These are phyloP conservation scores for Yamadazyma atmosphaerica DNA, from an alignment of 1,139 yeast genomes.

Conservation along the genomic window DNA sequence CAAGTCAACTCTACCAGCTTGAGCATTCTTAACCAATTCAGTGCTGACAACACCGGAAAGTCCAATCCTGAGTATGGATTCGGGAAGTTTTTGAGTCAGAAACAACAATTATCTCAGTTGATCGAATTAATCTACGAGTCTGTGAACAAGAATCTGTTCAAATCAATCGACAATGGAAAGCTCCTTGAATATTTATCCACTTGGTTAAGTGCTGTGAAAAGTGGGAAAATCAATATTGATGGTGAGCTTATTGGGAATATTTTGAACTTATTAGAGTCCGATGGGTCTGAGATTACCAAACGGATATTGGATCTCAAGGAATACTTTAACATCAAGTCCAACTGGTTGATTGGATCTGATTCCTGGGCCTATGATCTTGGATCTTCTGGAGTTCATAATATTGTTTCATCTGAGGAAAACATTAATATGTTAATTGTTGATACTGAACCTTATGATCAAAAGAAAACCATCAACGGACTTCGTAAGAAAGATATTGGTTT, in stretches of 20 bases:
- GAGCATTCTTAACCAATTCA: constrained; percentile 56
- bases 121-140: constrained; percentile 49
- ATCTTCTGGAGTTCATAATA: constrained; percentile 86
- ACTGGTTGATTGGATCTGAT: constrained; percentile 93
- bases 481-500: constrained; percentile 93
- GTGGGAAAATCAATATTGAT: constrained; percentile 26
- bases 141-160: constrained; percentile 50
- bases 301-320: constrained; percentile 47
- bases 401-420: constrained; percentile 72
- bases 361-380: constrained; percentile 96
- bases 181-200: constrained; percentile 62
- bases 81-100: constrained; percentile 67
- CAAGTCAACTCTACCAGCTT: constrained; percentile 59
- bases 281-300: constrained; percentile 38
- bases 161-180: constrained; percentile 44
- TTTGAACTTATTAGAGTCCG: constrained; percentile 43
- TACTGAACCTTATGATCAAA: constrained; percentile 74
- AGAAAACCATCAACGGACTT: constrained; percentile 31
- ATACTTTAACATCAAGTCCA: constrained; percentile 48
- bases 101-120: constrained; percentile 52
- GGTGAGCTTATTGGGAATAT: constrained; percentile 34
- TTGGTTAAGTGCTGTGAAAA: constrained; percentile 58
- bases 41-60: constrained; percentile 39
- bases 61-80: constrained; percentile 83
- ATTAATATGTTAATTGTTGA: constrained; percentile 86